Evolutionary conservation across 177 flowering plant species (phyloP).

Genomic region (Vitis hybrid): DNA sequence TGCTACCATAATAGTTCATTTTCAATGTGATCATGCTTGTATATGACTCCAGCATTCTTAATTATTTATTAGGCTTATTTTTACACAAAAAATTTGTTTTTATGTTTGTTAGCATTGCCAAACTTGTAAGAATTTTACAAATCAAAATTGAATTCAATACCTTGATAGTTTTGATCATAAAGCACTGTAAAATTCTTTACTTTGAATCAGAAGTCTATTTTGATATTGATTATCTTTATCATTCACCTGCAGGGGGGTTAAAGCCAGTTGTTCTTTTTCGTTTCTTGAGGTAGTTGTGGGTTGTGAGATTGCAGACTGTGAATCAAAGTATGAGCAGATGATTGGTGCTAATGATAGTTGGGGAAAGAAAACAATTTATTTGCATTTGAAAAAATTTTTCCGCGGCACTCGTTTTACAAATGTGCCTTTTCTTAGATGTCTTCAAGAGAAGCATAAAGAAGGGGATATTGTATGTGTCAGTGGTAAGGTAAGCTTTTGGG

Average conservation of each 20-base stretch:
- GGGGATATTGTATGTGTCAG: slow-evolving; percentile 91
- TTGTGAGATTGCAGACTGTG: slow-evolving; percentile 53
- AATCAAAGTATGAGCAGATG: slow-evolving; percentile 27
- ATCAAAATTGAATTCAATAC: no score
- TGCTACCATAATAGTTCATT: no score
- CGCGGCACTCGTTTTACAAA: slow-evolving; percentile 82
- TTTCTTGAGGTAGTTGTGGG: slow-evolving; percentile 81
- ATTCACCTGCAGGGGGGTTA: slow-evolving; percentile 63
- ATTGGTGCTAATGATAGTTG: slow-evolving; percentile 21
- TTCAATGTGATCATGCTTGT: no score
- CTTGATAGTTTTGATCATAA: background rate
- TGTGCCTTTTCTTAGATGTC: slow-evolving; percentile 54
- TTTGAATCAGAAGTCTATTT: background rate
- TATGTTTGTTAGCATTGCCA: no score
- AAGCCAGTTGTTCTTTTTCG: slow-evolving; percentile 64
- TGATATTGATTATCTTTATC: slow-evolving; percentile 2
- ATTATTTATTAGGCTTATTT: no score
- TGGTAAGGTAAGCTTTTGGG: slow-evolving; percentile 70
- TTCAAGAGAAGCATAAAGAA: slow-evolving; percentile 64
- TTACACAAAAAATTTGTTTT: no score
- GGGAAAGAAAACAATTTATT: slow-evolving; percentile 48
- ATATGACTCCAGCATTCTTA: no score
- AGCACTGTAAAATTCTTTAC: background rate
- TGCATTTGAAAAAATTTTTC: slow-evolving; percentile 86
- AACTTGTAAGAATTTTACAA: no score